Evolutionary conservation across 2,329 filamentous ascomycete genomes (phyloP), one percentile per base, ranked within the genome.

Genomic region (Fusarium sp.): DNA sequence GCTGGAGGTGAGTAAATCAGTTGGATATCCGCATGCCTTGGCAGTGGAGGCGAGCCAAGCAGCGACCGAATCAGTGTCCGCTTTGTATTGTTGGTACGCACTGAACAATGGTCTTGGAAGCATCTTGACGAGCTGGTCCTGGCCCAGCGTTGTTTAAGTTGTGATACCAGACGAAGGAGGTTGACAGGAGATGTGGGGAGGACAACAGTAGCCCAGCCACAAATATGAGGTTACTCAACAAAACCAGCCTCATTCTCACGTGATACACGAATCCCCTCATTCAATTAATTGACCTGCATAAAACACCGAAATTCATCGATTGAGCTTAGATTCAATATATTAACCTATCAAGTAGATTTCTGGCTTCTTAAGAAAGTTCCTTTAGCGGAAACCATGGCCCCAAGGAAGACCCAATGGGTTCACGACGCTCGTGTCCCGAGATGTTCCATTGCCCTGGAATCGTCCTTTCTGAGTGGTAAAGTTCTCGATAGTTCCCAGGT

Each of bases 21-120:
- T 15, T 11, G 75, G 44, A 46, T 75, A 82, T 6, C 80, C 80
- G 40, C 69, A 71, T 4, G 70, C 63, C 50, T 75, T 79, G 39
- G 81, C 82, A 1, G 80, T 83, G 3, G 76, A 78, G 4, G 79
- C 80, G 9, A 84, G 79, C 82, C 81, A 84, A 33, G 75, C 70
- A 2, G 79, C 80, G 11, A 84, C 75, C 4, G 76, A 73, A 38
- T 82, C 71, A 0, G 78, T 81, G 55, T 83, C 81, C n/a, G 77
- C 59, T 60, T 82, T 83, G 70, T 83, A 83, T 56, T 77, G 75
- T 21, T 73, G 73, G 61, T 83, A 83, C 2, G 72, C 73, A 54
- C 78, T 76, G 34, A 67, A 11, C 0, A 81, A 62, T 1, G 46
- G 34, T 8, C 15, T n/a, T 0, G 71, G 69, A 6, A 75, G 58